These are phyloP conservation scores for Reutealis trisperma DNA, from an alignment of 345 rosid genomes.

Conservation along the genomic window DNA sequence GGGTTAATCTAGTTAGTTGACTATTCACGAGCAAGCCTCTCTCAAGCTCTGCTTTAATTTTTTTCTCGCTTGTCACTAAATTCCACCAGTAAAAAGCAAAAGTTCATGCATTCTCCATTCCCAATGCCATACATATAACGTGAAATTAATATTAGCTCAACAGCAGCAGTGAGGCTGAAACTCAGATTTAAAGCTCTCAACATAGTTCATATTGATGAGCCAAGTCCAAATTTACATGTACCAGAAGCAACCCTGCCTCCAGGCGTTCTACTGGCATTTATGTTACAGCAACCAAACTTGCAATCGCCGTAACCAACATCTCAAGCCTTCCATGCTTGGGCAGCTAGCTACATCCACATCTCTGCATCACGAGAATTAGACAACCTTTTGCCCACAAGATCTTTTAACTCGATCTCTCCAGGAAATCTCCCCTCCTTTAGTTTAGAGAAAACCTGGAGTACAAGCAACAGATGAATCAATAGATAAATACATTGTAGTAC, in stretches of 20 bases:
- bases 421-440: conserved; percentile 80
- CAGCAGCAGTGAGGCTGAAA: not conserved
- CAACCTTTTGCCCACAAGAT: conserved; percentile 54
- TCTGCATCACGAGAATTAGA: conserved; percentile 36
- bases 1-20: no score
- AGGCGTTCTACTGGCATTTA: not conserved
- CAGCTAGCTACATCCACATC: not conserved
- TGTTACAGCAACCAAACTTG: not conserved
- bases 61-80: no score
- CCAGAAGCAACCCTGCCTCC: not conserved
- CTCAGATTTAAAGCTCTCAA: not conserved
- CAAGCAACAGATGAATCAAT: not conserved
- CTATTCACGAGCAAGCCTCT: no score
- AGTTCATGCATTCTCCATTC: not conserved
- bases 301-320: not conserved
- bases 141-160: not conserved
- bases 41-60: no score
- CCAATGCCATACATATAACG: not conserved
- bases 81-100: no score
- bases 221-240: not conserved
- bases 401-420: conserved; percentile 81
- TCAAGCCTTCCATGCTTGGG: not conserved
- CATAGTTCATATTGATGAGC: not conserved
- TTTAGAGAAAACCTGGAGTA: conserved; percentile 73
- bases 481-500: no score